Evolutionary conservation across 139 green algal genomes (phyloP), one percentile per base, ranked within the genome.

Genomic region (Tetraselmis striata): DNA sequence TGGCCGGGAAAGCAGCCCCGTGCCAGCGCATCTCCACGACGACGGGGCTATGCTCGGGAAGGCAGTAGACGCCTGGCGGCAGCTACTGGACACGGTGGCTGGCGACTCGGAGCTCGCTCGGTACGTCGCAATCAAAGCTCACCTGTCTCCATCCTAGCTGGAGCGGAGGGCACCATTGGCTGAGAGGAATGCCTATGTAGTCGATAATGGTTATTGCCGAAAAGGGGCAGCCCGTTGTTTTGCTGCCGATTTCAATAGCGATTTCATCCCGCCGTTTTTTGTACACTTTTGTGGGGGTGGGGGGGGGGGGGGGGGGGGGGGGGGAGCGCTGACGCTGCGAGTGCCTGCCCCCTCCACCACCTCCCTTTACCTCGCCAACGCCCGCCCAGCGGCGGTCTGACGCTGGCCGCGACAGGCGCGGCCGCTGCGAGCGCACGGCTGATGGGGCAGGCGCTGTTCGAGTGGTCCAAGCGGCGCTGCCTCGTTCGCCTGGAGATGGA

Each of bases 401-500:
- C 45, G 45, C 45, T 67, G 45, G 45, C 45, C 5, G 45, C 45
- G 45, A 67, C 45, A 18, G 45, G 45, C 18, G 45, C 18, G 11
- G 45, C 45, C 45, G 45, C 45, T 67, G 45, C 45, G 18, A 67
- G 45, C 45, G 45, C 45, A 18, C 45, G 45, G 18, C 45, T 67
- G 45, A 5, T 67, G 45, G 45, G 45, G 11, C 5, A 5, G 11
- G 45, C 45, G 18, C 45, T 67, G 45, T 67, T 5, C 11, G 45
- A 67, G 45, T 67, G 45, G 18, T 67, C 45, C 45, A 75, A 82
- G n/a, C 32, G 45, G 1, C 23, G 31, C 31, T 32, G 32, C 30
- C 74, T 83, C 30, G 79, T 83, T 11, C 59, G 59, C 1, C 29
- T 67, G 28, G 80, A 84, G 80, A 83, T 88, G 29, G 85, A 88